These are phyloP conservation scores for Xylariomycetidae sp. DNA, from an alignment of 2,329 filamentous ascomycete genomes.

Conservation along the genomic window DNA sequence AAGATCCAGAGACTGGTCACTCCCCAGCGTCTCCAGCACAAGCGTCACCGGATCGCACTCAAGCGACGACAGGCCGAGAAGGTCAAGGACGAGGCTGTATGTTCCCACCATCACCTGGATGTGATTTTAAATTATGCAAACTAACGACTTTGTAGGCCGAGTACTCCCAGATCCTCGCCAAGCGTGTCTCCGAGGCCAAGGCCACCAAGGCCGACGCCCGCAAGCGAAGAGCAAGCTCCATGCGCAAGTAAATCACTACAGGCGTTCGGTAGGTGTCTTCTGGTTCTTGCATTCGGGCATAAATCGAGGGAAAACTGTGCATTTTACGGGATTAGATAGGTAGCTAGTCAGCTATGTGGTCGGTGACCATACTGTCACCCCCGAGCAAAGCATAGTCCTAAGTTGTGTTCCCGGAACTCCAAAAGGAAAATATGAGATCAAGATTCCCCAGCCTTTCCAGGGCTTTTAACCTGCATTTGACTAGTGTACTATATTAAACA, in stretches of 20 bases:
- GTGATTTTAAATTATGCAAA: conserved; percentile 2
- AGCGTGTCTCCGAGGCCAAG: conserved; percentile 96
- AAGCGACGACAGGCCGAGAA: conserved; percentile 97
- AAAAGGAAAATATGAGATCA: conserved; percentile 23
- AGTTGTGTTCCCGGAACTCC: conserved; percentile 22
- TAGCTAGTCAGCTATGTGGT: too few species aligned
- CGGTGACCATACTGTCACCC: too few species aligned
- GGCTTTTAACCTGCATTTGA: too few species aligned
- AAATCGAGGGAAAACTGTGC: conserved; percentile 23
- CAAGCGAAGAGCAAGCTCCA: conserved; percentile 95
- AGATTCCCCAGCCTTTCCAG: conserved; percentile 23
- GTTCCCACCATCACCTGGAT: conserved; percentile 31
- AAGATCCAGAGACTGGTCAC: conserved; percentile 99
- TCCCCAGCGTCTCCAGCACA: conserved; percentile 99
- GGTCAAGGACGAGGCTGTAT: conserved; percentile 97
- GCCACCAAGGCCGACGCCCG: conserved; percentile 86
- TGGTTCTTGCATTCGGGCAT: conserved; percentile 32
- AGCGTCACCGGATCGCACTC: conserved; percentile 95
- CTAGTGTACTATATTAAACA: too few species aligned
- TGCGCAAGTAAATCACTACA: conserved; percentile 69
- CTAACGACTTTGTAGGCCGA: conserved; percentile 70
- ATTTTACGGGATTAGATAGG: not conserved
- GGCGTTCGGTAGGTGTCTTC: conserved; percentile 32
- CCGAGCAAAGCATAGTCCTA: too few species aligned
- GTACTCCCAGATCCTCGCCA: conserved; percentile 92